A percentile compares a stretch with the other conserved stretches of the same genome.
Conservation (phyloP, 2,329 filamentous ascomycete genomes). For the Anthostomella pinea region DNA sequence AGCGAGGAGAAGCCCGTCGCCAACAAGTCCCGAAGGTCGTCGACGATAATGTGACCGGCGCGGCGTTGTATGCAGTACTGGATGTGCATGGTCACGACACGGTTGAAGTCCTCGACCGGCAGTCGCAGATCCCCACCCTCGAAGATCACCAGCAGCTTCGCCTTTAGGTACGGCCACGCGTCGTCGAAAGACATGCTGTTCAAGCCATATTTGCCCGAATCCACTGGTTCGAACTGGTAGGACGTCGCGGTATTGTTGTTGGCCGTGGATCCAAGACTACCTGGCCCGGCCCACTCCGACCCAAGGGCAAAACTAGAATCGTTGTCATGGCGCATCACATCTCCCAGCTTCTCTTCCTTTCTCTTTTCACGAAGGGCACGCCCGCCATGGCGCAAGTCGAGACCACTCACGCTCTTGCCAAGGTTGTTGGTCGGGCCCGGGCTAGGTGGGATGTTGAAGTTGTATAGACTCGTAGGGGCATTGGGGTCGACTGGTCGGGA, state of each 20-base stretch:
- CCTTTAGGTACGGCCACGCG: slow-evolving; percentile 78
- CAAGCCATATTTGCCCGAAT: slow-evolving; percentile 59
- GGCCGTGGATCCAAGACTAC: slow-evolving; percentile 46
- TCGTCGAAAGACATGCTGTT: slow-evolving; percentile 73
- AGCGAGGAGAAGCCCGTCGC: slow-evolving; percentile 81
- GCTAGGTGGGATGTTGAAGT: slow-evolving; percentile 71
- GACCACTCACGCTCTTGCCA: slow-evolving; percentile 75
- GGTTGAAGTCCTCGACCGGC: slow-evolving; percentile 82
- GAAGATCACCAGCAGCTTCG: slow-evolving; percentile 73
- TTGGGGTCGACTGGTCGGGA: slow-evolving; percentile 72
- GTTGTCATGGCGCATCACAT: slow-evolving; percentile 47
- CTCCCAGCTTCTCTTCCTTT: slow-evolving; percentile 61
- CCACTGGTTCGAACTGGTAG: slow-evolving; percentile 46
- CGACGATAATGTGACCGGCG: slow-evolving; percentile 66
- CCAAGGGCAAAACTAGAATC: slow-evolving; percentile 43
- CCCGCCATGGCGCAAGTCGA: slow-evolving; percentile 76
- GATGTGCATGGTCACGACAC: slow-evolving; percentile 74
- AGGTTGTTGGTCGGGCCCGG: slow-evolving; percentile 68
- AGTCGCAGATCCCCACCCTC: slow-evolving; percentile 76
- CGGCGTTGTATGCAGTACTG: slow-evolving; percentile 74
- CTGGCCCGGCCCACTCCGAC: slow-evolving; percentile 52
- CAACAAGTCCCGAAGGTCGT: slow-evolving; percentile 73
- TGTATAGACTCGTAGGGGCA: slow-evolving; percentile 74
- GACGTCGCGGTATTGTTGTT: slow-evolving; percentile 42
- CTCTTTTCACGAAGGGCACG: slow-evolving; percentile 77